Base-by-base conservation (phyloP, 1,284 basidiomycete species). In the Ustilago loliicola region DNA sequence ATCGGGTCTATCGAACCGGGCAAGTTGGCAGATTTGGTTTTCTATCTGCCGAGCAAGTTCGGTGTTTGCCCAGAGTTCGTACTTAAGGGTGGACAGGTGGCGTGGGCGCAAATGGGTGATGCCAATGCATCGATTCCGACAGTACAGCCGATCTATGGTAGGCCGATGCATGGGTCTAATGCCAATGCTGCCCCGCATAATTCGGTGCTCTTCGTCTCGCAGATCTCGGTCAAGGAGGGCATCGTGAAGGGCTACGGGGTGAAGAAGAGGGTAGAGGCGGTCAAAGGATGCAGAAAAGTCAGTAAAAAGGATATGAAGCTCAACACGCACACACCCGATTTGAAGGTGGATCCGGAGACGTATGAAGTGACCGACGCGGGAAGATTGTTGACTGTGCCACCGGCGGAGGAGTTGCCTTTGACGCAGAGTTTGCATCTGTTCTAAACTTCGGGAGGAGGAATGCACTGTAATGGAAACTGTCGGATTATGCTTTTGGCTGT, bases 1-100 rank as follows among this genome's bases (percentile, higher is more conserved):
- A 91, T 98, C 27, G 97, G 96, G 1, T 92, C 95, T 57, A 88
- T 99, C 67, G 91, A 91, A 3, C 90, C 91, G 1, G 95, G 94
- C 19, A 92, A 91, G 58, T 89, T 98, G 34, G 97, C 96, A 0
- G 96, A 99, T 87, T 89, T 99, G 42, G 95, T 97, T 0, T 88
- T 99, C 4, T 99, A 96, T 94, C 92, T 92, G 84, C 95, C 96
- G 0, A 92, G 93, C 84, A 92, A 93, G 86, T 99, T 99, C 87
- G 96, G 96, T 1, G 89, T 92, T 1, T 93, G 93, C 81, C 96
- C 96, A 0, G 93, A 96, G 83, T 92, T 94, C 90, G 92, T 98
- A 15, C 89, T 98, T 81, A 98, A 99, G 87, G 94, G 94, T 19
- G 96, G 96, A 32, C 92, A 96, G 30, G 96, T 98, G 75, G 94